These are phyloP conservation scores for Saccharomycopsis guyanensis DNA, from an alignment of 805 yeast species.

Conservation along the genomic window DNA sequence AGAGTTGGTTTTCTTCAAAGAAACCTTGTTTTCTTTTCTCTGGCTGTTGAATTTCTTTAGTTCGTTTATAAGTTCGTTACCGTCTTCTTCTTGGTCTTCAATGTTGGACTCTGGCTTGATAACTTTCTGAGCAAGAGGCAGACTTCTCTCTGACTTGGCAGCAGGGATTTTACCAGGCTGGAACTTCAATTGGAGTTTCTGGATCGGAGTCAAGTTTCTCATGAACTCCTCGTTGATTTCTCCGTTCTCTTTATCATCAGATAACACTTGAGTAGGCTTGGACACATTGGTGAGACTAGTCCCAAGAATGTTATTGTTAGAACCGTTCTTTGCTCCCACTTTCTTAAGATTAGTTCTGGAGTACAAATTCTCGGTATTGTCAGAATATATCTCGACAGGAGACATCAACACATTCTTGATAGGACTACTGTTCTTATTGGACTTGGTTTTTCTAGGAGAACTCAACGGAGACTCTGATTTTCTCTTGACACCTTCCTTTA, in stretches of 20 bases:
- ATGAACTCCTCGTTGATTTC: neutral
- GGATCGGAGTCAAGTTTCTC: conserved; percentile 7
- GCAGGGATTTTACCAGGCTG: neutral
- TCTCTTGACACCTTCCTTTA: neutral
- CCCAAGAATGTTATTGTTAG: no score
- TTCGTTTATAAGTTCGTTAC: conserved; percentile 7
- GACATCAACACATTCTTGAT: neutral
- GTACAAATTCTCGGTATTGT: neutral
- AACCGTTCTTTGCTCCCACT: neutral
- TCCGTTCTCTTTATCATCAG: neutral
- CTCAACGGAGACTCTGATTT: conserved; percentile 8
- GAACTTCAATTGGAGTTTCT: conserved; percentile 9
- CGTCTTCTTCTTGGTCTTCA: conserved; percentile 1
- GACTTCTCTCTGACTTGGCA: neutral
- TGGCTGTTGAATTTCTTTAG: conserved; percentile 8
- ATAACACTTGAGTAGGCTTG: no score
- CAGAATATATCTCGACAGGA: conserved; percentile 4
- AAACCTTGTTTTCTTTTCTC: conserved; percentile 8
- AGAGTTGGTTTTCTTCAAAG: conserved; percentile 7
- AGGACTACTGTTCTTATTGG: neutral
- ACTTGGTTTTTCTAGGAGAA: conserved; percentile 10
- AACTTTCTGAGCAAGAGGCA: neutral
- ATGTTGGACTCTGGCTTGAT: neutral
- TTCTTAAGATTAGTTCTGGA: conserved; percentile 8
- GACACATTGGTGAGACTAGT: no score